Evolutionary conservation across 2,329 filamentous ascomycete species (phyloP), one percentile per base, ranked within the genome.

Genomic region (Chrysoporthe deuterocubensis): DNA sequence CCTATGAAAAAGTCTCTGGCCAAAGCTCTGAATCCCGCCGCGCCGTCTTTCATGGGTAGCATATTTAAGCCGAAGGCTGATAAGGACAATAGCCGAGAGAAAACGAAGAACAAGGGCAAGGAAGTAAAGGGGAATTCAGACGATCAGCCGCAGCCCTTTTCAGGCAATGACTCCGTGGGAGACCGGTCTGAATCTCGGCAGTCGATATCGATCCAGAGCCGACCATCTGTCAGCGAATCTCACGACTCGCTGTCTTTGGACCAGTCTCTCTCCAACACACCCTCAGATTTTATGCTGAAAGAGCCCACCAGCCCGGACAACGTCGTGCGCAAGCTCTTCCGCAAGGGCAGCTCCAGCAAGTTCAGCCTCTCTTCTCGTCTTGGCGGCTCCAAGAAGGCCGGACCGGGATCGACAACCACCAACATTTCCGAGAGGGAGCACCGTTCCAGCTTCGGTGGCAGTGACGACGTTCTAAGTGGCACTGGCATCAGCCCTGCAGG

Each of bases 41-140:
- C 95, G 0, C 94, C 94, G 9, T 92, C 91, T 0, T 98, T 98
- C 76, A 95, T 91, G 79, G 90, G 86, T 11, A 86, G 89, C 48
- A 87, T 96, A 68, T 87, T 89, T 73, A 82, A 84, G 4, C 77
- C 76, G 42, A 82, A 81, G 70, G 72, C 75, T 18, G 79, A 79
- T 66, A 81, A 75, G 67, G 78, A 81, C 46, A 81, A 79, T 68
- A 79, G 78, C 34, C 73, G 79, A 73, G 70, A 79, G 70, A 76
- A 78, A 67, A 79, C 80, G 58, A 79, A 80, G 73, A 77, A 59
- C 37, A 78, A 77, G 67, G 78, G 77, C 18, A 84, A 81, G 71
- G 76, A 74, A 26, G 80, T 79, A 66, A 77, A 79, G 44, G 75
- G 77, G 68, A 79, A 67, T 18, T 75, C 73, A 26, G 68, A 64